A percentile compares a stretch with the other conserved stretches of the same genome.
Evolutionary conservation across 2,329 filamentous ascomycete genomes (phyloP).

Genomic region (Fusarium brevicatenulatum): DNA sequence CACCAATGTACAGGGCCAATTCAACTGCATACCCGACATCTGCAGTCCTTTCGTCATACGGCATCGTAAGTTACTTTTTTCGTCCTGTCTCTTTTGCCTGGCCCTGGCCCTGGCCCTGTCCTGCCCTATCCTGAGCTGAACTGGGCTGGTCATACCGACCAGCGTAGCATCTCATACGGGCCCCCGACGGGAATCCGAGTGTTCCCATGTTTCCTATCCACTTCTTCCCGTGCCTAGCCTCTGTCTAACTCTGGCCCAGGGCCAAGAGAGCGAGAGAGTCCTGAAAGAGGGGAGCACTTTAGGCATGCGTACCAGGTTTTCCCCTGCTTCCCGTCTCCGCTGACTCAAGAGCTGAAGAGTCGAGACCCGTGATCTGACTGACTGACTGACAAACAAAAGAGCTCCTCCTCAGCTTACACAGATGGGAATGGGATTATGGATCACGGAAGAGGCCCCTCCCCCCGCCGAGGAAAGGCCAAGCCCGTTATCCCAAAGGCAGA

Average conservation of each 20-base stretch:
- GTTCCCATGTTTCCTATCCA: conserved; percentile 29
- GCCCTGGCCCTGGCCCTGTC: not conserved
- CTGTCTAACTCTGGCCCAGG: conserved; percentile 4
- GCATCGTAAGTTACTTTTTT: conserved; percentile 1
- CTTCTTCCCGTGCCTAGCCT: conserved; percentile 33
- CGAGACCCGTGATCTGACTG: not conserved
- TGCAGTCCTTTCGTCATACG: conserved; percentile 19
- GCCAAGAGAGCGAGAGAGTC: not conserved
- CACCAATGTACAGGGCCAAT: not conserved
- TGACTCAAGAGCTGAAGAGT: not conserved
- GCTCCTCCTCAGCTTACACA: not conserved
- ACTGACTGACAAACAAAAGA: not conserved
- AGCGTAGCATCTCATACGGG: not conserved
- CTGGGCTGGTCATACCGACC: not conserved
- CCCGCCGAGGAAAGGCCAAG: not conserved
- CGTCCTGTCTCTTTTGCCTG: not conserved
- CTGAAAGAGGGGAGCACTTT: not conserved
- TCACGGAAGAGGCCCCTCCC: not conserved
- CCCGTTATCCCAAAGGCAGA: not conserved
- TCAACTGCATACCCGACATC: conserved; percentile 20
- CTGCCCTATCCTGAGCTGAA: conserved; percentile 1
- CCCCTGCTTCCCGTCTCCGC: conserved; percentile 14
- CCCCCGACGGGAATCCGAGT: not conserved
- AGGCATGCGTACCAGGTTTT: not conserved
- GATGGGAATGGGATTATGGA: not conserved